Percentiles rank a stretch among this genome's conserved stretches.
phyloP scores from a whole-genome alignment of 78 protist genomes.

The Dictyostelium brefeldianum region DNA sequence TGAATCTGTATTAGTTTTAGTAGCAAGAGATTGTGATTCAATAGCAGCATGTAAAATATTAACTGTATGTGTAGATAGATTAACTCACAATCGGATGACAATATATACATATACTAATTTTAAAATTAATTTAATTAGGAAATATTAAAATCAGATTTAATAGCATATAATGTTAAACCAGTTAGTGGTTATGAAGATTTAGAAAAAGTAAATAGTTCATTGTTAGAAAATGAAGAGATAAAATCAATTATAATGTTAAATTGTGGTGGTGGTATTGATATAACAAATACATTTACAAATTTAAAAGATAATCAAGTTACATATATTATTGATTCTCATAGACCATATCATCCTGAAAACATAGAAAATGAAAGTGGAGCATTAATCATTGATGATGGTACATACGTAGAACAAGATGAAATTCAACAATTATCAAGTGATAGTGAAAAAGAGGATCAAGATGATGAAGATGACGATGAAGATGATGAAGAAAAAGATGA shows the following conservation, averaged over 20 bases:
- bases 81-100: no score
- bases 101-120: not conserved
- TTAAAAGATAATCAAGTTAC: constrained; percentile 42
- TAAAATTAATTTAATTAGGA: constrained; percentile 59
- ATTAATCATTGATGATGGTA: constrained; percentile 69
- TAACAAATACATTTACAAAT: constrained; percentile 32
- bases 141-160: constrained; percentile 70
- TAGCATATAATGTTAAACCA: constrained; percentile 56
- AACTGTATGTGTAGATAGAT: constrained; percentile 19
- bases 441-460: constrained; percentile 5
- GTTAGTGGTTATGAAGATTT: constrained; percentile 30
- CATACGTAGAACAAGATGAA: constrained; percentile 13
- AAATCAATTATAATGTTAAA: constrained; percentile 70
- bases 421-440: constrained; percentile 12
- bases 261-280: constrained; percentile 80
- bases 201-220: constrained; percentile 23
- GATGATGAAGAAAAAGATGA: constrained; percentile 18
- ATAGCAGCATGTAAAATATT: constrained; percentile 73
- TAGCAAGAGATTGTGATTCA: constrained; percentile 76
- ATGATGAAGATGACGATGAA: constrained; percentile 17
- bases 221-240: constrained; percentile 49
- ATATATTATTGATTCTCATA: constrained; percentile 75
- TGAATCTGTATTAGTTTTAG: constrained; percentile 58
- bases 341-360: constrained; percentile 57
- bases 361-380: constrained; percentile 1